Evolutionary conservation across 2,329 filamentous ascomycete genomes (phyloP), one percentile per base, ranked within the genome.

Genomic region (Neofusicoccum kwambonambiense): DNA sequence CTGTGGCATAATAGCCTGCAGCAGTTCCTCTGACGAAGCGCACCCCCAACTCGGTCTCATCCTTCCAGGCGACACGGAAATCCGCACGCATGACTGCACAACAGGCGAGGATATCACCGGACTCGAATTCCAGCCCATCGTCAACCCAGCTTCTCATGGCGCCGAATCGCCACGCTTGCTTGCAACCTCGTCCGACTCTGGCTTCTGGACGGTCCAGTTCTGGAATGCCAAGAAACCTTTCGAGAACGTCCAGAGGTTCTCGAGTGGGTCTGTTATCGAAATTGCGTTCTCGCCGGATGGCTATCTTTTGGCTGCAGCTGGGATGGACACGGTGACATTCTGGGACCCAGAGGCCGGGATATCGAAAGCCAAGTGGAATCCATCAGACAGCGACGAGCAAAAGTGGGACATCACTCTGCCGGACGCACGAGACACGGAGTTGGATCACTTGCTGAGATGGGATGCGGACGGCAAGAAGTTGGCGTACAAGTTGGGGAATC

Each of bases 241-340:
- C 60, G 71, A 70, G 49, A 71, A 71, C 45, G 49, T 77, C 15
- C 72, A 73, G 22, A 68, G 65, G 22, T 66, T 78, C 3, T 64
- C 71, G 3, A 75, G 72, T 7, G 74, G 76, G 12, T 67, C 72
- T n/a, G 78, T 77, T 0, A 72, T 78, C 42, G 77, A 78, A 22
- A 70, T 82, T 4, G 74, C 79, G 1, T 83, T 81, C 72, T 80
- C 80, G 1, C 78, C 80, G 2, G 74, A 79, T 58, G 79, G 80
- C 11, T 68, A 67, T 4, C 71, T 79, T 37, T 70, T 83, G 7
- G 81, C 81, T 9, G 77, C 79, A 17, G 80, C 77, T 7, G 78
- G 79, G 2, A 75, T 74, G 6, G 78, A 81, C 65, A 72, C 76
- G 6, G 74, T 82, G 11, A 78, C 78, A 5, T 72, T 83, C n/a